These are phyloP conservation scores for Lolium rigidum DNA, from an alignment of 176 grass and related monocot species.

Conservation along the genomic window DNA sequence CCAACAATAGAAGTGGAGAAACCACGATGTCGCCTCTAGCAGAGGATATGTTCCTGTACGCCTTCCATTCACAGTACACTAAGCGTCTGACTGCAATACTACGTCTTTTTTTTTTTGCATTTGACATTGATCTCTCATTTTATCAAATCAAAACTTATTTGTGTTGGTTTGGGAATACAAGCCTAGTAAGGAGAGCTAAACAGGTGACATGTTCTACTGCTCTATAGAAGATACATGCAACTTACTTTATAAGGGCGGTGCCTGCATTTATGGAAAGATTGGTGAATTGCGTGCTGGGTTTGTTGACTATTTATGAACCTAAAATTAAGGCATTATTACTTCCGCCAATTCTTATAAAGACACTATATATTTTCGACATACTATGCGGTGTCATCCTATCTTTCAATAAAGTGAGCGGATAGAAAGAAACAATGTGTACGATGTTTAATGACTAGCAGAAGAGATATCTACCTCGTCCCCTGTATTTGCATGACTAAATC, in stretches of 20 bases:
- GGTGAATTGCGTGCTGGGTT: not conserved
- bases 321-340: not conserved
- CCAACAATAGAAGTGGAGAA: not conserved
- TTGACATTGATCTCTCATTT: not conserved
- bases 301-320: not conserved
- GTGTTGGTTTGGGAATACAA: not conserved
- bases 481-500: no score
- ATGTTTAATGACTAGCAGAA: no score
- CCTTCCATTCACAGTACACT: not conserved
- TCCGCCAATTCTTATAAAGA: not conserved
- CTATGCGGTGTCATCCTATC: no score
- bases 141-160: not conserved
- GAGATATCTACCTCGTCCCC: no score
- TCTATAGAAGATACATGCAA: not conserved
- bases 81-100: not conserved
- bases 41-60: not conserved
- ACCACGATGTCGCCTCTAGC: rapidly evolving
- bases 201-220: not conserved
- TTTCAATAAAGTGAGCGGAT: no score
- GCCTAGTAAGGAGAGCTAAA: not conserved
- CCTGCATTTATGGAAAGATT: not conserved
- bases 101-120: not conserved
- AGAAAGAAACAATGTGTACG: no score
- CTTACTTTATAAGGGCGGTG: not conserved
- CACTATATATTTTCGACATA: no score